Percentiles rank a stretch among this genome's conserved stretches.
Conservation (phyloP, 2,329 filamentous ascomycete genomes). For the Acrodontium crateriforme region DNA sequence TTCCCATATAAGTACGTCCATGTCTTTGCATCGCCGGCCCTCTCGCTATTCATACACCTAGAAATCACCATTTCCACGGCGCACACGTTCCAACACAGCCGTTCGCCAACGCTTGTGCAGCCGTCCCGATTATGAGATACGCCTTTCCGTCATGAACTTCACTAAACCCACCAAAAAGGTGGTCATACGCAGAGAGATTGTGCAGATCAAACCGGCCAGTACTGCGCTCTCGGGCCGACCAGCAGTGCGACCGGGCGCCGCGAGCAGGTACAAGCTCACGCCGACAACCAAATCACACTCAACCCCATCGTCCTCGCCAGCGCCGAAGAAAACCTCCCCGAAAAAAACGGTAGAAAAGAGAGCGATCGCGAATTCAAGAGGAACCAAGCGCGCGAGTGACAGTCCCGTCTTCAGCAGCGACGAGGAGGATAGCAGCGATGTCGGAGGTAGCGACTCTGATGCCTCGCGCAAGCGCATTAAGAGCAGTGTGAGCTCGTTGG, state of each 20-base stretch:
- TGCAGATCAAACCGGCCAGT: conserved; percentile 9
- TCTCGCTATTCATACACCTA: too few species aligned
- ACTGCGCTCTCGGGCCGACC: conserved; percentile 3
- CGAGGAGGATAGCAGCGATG: conserved; percentile 17
- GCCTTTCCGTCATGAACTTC: conserved; percentile 1
- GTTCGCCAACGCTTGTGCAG: too few species aligned
- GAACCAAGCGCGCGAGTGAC: conserved; percentile 21
- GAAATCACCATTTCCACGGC: too few species aligned
- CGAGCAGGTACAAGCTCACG: conserved; percentile 3
- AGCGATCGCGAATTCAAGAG: conserved; percentile 19
- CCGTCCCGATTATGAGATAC: too few species aligned
- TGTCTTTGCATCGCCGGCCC: too few species aligned
- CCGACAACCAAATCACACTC: conserved; percentile 2
- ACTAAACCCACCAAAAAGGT: conserved; percentile 1
- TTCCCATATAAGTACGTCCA: too few species aligned
- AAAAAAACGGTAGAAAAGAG: conserved; percentile 6
- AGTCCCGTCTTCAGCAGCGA: conserved; percentile 19
- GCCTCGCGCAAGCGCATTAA: conserved; percentile 21
- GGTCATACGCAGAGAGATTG: conserved; percentile 2
- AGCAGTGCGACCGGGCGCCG: conserved; percentile 3
- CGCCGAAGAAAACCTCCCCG: background rate
- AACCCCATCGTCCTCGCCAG: conserved; percentile 1
- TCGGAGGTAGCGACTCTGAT: conserved; percentile 19
- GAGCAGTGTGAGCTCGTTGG: conserved; percentile 22
- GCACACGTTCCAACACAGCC: too few species aligned